phyloP scores from a whole-genome alignment of 2,329 filamentous ascomycete species.

The Ophiostoma piceae region DNA sequence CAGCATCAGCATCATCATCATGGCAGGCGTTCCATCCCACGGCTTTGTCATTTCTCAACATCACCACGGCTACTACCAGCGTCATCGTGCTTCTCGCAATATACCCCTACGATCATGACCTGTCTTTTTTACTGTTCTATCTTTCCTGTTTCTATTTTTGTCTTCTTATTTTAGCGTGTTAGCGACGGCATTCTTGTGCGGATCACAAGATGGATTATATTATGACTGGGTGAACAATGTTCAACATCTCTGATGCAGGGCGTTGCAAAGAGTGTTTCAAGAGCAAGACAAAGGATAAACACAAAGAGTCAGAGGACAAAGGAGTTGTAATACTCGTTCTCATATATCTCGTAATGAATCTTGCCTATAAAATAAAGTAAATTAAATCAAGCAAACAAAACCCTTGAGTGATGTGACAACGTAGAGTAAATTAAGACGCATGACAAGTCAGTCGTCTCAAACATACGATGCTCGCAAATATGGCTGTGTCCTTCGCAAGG shows the following conservation, averaged over 20 bases:
- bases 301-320: no score
- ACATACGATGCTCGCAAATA: no score
- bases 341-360: neutral
- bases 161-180: neutral
- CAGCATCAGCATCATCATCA: neutral
- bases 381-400: no score
- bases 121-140: constrained; percentile 11
- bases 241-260: no score
- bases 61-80: neutral
- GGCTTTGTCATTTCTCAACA: neutral
- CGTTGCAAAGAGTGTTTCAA: neutral
- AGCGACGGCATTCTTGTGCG: no score
- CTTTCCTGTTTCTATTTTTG: neutral
- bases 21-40: constrained; percentile 9
- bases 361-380: neutral
- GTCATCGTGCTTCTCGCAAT: neutral
- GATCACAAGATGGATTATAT: no score
- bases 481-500: no score
- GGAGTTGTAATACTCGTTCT: no score
- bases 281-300: neutral
- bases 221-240: neutral
- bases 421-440: no score
- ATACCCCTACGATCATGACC: constrained; percentile 14
- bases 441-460: no score
- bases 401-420: no score